Evolutionary conservation across 495 filamentous ascomycete genomes (phyloP), one percentile per base, ranked within the genome.

Genomic region (Penicillium taxi): DNA sequence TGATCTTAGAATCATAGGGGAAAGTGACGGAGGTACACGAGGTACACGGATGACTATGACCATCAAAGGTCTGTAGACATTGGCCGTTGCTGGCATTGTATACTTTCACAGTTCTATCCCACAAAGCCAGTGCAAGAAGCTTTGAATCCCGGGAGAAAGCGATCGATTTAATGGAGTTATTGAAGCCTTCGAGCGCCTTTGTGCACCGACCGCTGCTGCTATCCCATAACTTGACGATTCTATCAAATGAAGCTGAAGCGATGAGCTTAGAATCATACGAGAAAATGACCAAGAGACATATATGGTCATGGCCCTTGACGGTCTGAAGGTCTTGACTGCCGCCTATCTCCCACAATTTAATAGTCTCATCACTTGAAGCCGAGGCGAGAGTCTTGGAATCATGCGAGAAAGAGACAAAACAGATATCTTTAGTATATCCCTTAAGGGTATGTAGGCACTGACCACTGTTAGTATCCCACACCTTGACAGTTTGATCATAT

Each of bases 221-320:
- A 49, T 63, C 47, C 55, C 58, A 63, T 7, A 63, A 35, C 42
- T 53, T 59, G 36, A 57, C 22, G 2, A 44, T 61, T 33, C 47
- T 36, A 17, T 29, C 15, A 6, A 14, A n/a, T 13, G 53, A 55
- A 22, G 35, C 37, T 8, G 47, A 60, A 5, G 51, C 50, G 5
- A 61, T 29, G 17, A 32, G 46, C 12, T 24, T 42, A 15, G 24
- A 23, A 33, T 58, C 42, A n/a, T 21, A 40, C 5, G 53, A 53
- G 39, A 55, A 58, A 34, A 25, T 29, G 6, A 58, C 37, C 2
- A 39, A 49, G 0, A 8, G n/a, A 27, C 54, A 37, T 1, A 2
- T 0, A 14, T 26, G 1, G 12, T 12, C 44, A 55, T 59, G 52
- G 11, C 55, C 53, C 37, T 61, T 37, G 25, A 52, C 48, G 34